Percentiles rank a stretch among this genome's conserved stretches.
Evolutionary conservation across 192 early-diverging fungal species (phyloP).

Genomic region (Entrophospora sp.): DNA sequence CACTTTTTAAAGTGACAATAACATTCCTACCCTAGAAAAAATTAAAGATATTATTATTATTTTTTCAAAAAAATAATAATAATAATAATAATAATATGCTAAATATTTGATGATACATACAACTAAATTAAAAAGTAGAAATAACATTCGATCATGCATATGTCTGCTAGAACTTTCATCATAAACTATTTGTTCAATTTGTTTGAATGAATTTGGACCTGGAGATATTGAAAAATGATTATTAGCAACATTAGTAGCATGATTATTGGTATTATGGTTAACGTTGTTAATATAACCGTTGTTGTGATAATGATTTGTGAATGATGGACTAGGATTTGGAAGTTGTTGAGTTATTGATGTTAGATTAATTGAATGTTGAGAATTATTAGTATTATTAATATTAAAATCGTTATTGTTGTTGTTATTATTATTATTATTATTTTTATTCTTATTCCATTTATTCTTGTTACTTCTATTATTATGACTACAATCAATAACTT

Average conservation of each 20-base stretch:
- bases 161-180: conserved; percentile 27
- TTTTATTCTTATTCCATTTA: too few relatives aligned
- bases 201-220: background rate
- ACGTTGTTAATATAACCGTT: too few relatives aligned
- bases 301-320: conserved; percentile 5
- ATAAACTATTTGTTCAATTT: conserved; percentile 23
- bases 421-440: too few relatives aligned
- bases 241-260: too few relatives aligned
- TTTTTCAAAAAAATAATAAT: too few relatives aligned
- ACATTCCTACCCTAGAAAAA: conserved; percentile 61
- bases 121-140: conserved; percentile 53
- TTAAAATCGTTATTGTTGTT: too few relatives aligned
- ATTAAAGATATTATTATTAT: too few relatives aligned
- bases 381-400: conserved; percentile 7
- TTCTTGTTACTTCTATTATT: conserved; percentile 5
- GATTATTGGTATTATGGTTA: too few relatives aligned
- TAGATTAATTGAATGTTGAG: conserved; percentile 5
- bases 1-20: conserved; percentile 45
- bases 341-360: conserved; percentile 1
- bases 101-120: too few relatives aligned
- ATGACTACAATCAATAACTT: background rate
- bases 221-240: background rate
- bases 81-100: too few relatives aligned
- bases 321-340: background rate
- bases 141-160: conserved; percentile 60